These are phyloP conservation scores for Colletotrichum ledebouriae DNA, from an alignment of 2,329 filamentous ascomycete genomes.

Conservation along the genomic window DNA sequence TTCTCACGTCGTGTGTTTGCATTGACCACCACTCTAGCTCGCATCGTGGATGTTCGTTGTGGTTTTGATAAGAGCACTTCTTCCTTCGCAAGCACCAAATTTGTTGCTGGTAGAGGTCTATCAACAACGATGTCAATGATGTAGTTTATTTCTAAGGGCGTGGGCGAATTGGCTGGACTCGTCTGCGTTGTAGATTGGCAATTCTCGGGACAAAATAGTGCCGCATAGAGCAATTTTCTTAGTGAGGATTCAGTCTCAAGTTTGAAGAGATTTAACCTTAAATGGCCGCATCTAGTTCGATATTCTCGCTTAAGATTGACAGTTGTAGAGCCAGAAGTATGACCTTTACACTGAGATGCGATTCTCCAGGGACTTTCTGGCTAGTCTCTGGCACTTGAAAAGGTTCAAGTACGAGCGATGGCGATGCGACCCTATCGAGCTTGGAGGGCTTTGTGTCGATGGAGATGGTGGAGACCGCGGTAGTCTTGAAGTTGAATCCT, in stretches of 20 bases:
- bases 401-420: conserved; percentile 2
- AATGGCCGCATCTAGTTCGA: not conserved
- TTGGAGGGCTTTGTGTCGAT: not conserved
- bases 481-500: not conserved
- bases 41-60: conserved; percentile 63
- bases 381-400: conserved; percentile 13
- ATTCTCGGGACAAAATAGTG: conserved; percentile 45
- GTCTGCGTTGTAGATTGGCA: conserved; percentile 59
- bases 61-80: conserved; percentile 62
- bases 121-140: conserved; percentile 65
- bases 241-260: conserved; percentile 48
- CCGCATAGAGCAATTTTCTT: conserved; percentile 13
- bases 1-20: conserved; percentile 61
- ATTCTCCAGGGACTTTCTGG: conserved; percentile 10
- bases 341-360: conserved; percentile 8
- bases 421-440: too few species aligned
- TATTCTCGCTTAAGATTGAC: not conserved
- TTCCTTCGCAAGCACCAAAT: conserved; percentile 57
- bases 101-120: conserved; percentile 48
- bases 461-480: not conserved
- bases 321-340: conserved; percentile 2
- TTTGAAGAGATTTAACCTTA: conserved; percentile 14
- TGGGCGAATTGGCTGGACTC: conserved; percentile 64
- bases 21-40: conserved; percentile 60
- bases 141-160: conserved; percentile 57